phyloP scores from a whole-genome alignment of 331 rosid genomes.

The Cydonia oblonga region DNA sequence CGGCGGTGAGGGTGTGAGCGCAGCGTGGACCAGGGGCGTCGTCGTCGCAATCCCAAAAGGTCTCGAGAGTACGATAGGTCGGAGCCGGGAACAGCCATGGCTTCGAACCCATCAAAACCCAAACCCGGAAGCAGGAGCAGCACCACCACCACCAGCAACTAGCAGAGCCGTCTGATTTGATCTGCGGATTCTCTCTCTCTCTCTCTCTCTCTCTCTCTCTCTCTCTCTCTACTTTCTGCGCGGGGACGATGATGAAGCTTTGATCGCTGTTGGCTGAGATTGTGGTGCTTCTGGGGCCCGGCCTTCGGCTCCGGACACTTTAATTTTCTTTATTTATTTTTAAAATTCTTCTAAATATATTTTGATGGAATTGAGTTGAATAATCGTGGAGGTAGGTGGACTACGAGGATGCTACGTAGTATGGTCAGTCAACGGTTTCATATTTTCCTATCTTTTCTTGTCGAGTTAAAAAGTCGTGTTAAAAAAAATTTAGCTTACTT shows the following conservation, averaged over 20 bases:
- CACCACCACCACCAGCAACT: neutral
- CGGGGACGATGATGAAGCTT: neutral
- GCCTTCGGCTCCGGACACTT: slow-evolving; percentile 36
- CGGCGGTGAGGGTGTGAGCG: slow-evolving; percentile 78
- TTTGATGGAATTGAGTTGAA: neutral
- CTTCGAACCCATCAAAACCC: slow-evolving; percentile 61
- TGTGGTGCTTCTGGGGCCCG: slow-evolving; percentile 42
- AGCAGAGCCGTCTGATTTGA: neutral
- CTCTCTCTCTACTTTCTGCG: neutral
- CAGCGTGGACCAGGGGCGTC: slow-evolving; percentile 96
- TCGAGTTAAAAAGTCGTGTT: no score
- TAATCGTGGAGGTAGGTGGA: neutral
- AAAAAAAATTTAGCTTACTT: no score
- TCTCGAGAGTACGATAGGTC: slow-evolving; percentile 47
- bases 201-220: no score
- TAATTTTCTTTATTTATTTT: neutral
- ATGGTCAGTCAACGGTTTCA: no score
- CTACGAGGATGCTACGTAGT: no score
- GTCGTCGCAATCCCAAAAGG: slow-evolving; percentile 74
- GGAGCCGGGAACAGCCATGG: slow-evolving; percentile 94
- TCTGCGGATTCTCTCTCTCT: neutral
- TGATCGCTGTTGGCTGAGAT: neutral
- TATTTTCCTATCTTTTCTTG: no score
- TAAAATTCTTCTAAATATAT: no score
- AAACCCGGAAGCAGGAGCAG: neutral